phyloP scores from a whole-genome alignment of 768 basidiomycete species.

The Fibroporia radiculosa region DNA sequence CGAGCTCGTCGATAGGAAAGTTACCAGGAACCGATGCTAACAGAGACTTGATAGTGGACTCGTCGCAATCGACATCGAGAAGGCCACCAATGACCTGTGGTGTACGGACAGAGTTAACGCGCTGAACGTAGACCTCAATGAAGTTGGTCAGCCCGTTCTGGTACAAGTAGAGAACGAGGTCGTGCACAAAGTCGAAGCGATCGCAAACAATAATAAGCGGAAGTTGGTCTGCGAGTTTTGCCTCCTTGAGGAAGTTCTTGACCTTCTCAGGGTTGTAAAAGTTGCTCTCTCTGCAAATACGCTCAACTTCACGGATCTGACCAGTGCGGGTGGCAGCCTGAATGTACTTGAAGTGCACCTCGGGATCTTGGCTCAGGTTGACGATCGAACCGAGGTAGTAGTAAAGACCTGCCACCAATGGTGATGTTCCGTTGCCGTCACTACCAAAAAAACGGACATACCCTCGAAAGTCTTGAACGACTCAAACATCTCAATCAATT shows the following conservation, averaged over 20 bases:
- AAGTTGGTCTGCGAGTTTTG: conserved; percentile 91
- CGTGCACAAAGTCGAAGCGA: conserved; percentile 99
- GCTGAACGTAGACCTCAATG: conserved; percentile 99
- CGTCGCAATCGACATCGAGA: conserved; percentile 97
- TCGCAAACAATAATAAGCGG: conserved; percentile 99
- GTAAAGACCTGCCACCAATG: conserved; percentile 60
- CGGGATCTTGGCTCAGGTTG: conserved; percentile 91
- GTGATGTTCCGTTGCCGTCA: no score
- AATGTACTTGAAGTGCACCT: conserved; percentile 99
- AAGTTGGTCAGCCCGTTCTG: conserved; percentile 95
- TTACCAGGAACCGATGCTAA: conserved; percentile 91
- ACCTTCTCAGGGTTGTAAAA: conserved; percentile 99
- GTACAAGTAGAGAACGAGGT: conserved; percentile 96
- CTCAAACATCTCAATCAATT: conserved; percentile 98
- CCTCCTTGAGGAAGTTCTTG: conserved; percentile 99
- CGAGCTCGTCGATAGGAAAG: conserved; percentile 97
- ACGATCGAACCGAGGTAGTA: conserved; percentile 98
- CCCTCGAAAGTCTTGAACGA: conserved; percentile 97
- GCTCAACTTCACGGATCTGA: conserved; percentile 97
- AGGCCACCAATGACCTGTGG: conserved; percentile 96
- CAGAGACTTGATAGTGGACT: conserved; percentile 90
- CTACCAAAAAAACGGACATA: conserved; percentile 22
- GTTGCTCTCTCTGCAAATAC: conserved; percentile 96
- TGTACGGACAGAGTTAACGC: conserved; percentile 94
- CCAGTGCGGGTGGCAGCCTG: conserved; percentile 97